phyloP scores from a whole-genome alignment of 1,284 basidiomycete species.

The Sparassis latifolia region DNA sequence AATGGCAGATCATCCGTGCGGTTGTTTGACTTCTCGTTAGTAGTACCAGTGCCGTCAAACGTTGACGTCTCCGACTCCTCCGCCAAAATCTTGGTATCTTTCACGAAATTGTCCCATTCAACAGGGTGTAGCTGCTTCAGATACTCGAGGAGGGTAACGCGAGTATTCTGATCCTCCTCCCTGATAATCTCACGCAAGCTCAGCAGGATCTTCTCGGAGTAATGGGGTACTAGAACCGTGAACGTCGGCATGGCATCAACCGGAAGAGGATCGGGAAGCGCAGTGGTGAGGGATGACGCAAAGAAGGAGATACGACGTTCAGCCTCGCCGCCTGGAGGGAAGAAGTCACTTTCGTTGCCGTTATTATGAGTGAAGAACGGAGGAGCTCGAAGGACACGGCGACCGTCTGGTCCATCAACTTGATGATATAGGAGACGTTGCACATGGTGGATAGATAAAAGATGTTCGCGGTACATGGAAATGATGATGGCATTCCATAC shows the following conservation, averaged over 20 bases:
- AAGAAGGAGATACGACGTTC: constrained; percentile 97
- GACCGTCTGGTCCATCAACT: constrained; percentile 80
- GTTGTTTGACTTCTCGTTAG: constrained; percentile 68
- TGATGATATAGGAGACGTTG: constrained; percentile 94
- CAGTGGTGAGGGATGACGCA: constrained; percentile 89
- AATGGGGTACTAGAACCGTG: constrained; percentile 93
- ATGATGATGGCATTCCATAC: constrained; percentile 98
- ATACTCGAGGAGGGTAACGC: constrained; percentile 93
- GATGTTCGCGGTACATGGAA: constrained; percentile 96
- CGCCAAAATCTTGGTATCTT: constrained; percentile 98
- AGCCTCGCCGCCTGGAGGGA: constrained; percentile 90
- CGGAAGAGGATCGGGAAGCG: constrained; percentile 87
- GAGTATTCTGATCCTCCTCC: constrained; percentile 94
- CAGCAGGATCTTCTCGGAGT: constrained; percentile 93
- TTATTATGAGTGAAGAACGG: constrained; percentile 93
- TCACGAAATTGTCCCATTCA: constrained; percentile 99
- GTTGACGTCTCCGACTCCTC: constrained; percentile 61
- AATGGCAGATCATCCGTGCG: constrained; percentile 95
- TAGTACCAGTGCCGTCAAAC: constrained; percentile 53
- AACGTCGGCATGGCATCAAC: constrained; percentile 97
- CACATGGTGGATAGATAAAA: constrained; percentile 92
- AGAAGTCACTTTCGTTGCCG: constrained; percentile 78
- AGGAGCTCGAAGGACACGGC: constrained; percentile 85
- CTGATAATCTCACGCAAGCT: constrained; percentile 94
- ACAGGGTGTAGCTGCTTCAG: constrained; percentile 98